Evolutionary conservation across 352 stramenopile genomes (phyloP).

Genomic region (Thalassiosira oceanica): DNA sequence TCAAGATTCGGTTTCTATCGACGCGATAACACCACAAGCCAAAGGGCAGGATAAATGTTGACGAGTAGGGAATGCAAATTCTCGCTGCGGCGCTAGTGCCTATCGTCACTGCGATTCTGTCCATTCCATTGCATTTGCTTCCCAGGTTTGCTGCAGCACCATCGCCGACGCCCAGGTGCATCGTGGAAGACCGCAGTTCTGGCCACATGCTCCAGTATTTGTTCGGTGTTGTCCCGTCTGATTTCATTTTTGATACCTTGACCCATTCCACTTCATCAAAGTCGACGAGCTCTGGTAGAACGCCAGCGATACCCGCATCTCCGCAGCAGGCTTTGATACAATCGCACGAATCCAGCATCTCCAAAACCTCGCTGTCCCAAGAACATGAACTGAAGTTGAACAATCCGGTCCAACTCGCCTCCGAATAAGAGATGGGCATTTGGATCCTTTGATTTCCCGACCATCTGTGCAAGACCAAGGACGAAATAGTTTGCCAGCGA

Average conservation of each 20-base stretch:
- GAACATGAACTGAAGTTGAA: slow-evolving; percentile 86
- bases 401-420: slow-evolving; percentile 93
- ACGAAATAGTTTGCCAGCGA: slow-evolving; percentile 89
- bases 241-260: too few species aligned
- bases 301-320: slow-evolving; percentile 6
- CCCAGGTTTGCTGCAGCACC: slow-evolving; percentile 92
- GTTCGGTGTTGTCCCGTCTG: too few species aligned
- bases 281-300: slow-evolving; percentile 22
- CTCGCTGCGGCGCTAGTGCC: slow-evolving; percentile 91
- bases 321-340: not conserved
- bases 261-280: slow-evolving; percentile 22
- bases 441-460: slow-evolving; percentile 43
- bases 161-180: slow-evolving; percentile 91
- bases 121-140: slow-evolving; percentile 83
- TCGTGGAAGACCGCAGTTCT: slow-evolving; percentile 79
- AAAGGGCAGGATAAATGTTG: slow-evolving; percentile 42
- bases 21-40: slow-evolving; percentile 94
- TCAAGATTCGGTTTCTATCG: slow-evolving; percentile 82
- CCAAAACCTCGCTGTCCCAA: slow-evolving; percentile 86
- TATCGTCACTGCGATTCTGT: slow-evolving; percentile 89
- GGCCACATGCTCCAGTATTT: slow-evolving; percentile 64
- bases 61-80: slow-evolving; percentile 81
- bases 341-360: slow-evolving; percentile 69
- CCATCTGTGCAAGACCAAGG: slow-evolving; percentile 88
- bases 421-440: slow-evolving; percentile 88